Evolutionary conservation across 2,329 filamentous ascomycete species (phyloP), one percentile per base, ranked within the genome.

Genomic region (Sarocladiaceae sp.): DNA sequence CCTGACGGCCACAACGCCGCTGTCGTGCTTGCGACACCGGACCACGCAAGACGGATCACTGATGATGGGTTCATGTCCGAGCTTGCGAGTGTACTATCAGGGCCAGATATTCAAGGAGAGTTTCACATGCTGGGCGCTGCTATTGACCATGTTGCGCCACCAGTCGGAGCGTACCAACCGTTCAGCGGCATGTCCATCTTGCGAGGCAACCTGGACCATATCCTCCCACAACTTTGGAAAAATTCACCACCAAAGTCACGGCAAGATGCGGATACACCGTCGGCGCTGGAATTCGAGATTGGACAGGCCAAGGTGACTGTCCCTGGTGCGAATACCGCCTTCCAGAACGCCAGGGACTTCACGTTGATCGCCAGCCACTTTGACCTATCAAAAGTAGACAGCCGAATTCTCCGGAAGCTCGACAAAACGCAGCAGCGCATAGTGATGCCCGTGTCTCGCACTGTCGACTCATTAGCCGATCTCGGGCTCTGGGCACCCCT

Each of bases 311-410:
- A 26, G 6, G 60, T 74, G 44, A 78, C 72, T 5, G 47, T 90
- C 2, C 86, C 86, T 2, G 66, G 93, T 20, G 82, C 87, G 32
- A 87, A 88, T 55, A 94, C 88, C 0, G 66, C 88, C 6, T 93
- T 93, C 56, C 76, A 81, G 31, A 91, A 82, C 48, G 83, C 80
- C 35, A 70, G 67, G 20, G 67, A 67, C 1, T 81, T 81, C 2
- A 85, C 80, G 1, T 62, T 87, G 6, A 56, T 74, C 21, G 64
- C 67, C 2, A 56, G 57, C 10, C 53, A 57, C 9, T 60, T 60
- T 42, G 52, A 61, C 27, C 43, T 64, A 23, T 48, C 2, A 23
- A 47, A 7, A 50, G 34, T 16, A 41, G 37, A 2, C 16, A 46
- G 55, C 3, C 52, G 41, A 5, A 53, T 65, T 9, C 29, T 51